Evolutionary conservation across 306 rosid species (phyloP), one percentile per base, ranked within the genome.

Genomic region (Sesbania bispinosa): DNA sequence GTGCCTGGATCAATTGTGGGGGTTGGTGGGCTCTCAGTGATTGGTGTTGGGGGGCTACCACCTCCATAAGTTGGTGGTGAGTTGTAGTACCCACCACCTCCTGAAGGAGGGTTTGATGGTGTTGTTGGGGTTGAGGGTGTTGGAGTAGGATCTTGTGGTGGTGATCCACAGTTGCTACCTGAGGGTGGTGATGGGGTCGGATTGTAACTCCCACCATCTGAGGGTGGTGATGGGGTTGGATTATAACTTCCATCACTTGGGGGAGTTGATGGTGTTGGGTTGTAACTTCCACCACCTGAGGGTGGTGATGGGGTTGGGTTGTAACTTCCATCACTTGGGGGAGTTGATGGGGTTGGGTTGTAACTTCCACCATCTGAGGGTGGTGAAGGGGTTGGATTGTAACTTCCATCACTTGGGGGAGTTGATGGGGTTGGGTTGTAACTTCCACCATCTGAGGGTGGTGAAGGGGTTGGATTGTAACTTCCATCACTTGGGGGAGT

Each of bases 11-110:
- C 85, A 2, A 82, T 75, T 7, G 96, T 88, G 54, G 78, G 67
- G 63, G 61, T 45, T 54, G 96, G 90, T 27, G 96, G 88, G 76
- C 77, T 87, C 33, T 29, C 65, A 11, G 70, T 73, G 84, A 65
- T 18, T 29, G 96, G 92, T n/a, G 87, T 64, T 36, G 93, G 88
- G 15, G 97, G 89, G 71, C 64, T 82, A 47, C 51, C 55, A 6
- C 72, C 60, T 50, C 71, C 77, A 41, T 78, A 75, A 21, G 86
- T 54, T 71, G 90, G 83, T 43, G 85, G 85, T 45, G 89, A 46
- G 81, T 65, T 45, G 61, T 85, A 85, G 83, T 80, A 78, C 3
- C 83, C 85, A 15, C 81, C 77, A 1, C 83, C 82, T 47, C 74
- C 80, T 42, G 88, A 71, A 43, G 89, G 88, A 18, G 86, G 87